A percentile compares a stretch with the other conserved stretches of the same genome.
phyloP scores from a whole-genome alignment of 345 rosid genomes.

The Moricandia moricandioides region DNA sequence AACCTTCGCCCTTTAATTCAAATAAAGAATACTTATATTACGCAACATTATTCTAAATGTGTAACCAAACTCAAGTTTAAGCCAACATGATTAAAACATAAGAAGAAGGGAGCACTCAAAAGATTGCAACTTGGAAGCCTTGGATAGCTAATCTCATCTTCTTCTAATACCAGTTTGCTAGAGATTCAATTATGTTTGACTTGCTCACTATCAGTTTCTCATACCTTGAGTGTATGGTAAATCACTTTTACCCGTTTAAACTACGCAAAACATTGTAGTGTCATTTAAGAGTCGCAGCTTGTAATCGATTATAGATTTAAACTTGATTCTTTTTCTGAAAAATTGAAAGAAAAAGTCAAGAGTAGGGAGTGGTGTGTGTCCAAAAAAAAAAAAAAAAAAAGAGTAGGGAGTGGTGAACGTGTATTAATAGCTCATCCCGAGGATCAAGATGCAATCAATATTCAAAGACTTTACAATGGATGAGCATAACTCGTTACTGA shows the following conservation, averaged over 20 bases:
- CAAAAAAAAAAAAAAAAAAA: background rate
- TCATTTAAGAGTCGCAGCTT: background rate
- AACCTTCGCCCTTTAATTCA: background rate
- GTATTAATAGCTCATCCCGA: conserved; percentile 10
- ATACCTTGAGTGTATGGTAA: background rate
- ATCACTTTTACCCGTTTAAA: background rate
- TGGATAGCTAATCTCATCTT: background rate
- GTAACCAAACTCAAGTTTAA: background rate
- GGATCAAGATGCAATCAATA: conserved; percentile 10
- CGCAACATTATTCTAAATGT: background rate
- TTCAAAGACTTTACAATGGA: background rate
- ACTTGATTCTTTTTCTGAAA: background rate
- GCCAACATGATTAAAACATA: background rate
- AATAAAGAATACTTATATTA: background rate
- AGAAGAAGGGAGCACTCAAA: background rate
- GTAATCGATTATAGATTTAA: background rate
- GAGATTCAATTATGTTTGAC: background rate
- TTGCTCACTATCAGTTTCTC: background rate
- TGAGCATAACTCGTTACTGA: conserved; percentile 2
- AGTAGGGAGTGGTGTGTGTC: conserved; percentile 1
- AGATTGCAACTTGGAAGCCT: background rate
- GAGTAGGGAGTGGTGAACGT: conserved; percentile 16
- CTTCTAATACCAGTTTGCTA: background rate
- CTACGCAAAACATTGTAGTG: background rate
- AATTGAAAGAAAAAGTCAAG: background rate